A percentile compares a stretch with the other conserved stretches of the same genome.
Evolutionary conservation across 2,329 filamentous ascomycete genomes (phyloP).

Genomic region (Bipolaris oryzae): DNA sequence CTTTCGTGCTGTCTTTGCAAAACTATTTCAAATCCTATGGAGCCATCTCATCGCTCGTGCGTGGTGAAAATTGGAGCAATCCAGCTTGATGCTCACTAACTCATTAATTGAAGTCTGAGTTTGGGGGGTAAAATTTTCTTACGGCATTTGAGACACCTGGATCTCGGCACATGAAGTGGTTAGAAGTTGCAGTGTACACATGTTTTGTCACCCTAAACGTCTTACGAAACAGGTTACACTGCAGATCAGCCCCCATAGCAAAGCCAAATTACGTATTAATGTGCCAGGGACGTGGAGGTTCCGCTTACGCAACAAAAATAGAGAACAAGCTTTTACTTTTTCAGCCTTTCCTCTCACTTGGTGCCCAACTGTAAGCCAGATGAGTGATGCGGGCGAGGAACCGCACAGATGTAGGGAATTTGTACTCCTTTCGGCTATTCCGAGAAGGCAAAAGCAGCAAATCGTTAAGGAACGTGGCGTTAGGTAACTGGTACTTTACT

Average conservation of each 20-base stretch:
- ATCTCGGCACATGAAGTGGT: too few relatives aligned
- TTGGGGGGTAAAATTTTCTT: too few relatives aligned
- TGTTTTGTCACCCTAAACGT: not conserved
- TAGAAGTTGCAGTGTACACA: not conserved
- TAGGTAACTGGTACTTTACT: not conserved
- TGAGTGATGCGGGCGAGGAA: not conserved
- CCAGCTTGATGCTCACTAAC: too few relatives aligned
- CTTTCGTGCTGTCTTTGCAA: too few relatives aligned
- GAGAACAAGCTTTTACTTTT: not conserved
- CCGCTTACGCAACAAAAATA: slow-evolving; percentile 1
- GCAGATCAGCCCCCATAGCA: not conserved
- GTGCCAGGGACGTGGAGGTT: not conserved
- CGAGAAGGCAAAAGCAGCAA: not conserved
- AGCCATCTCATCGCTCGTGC: too few relatives aligned
- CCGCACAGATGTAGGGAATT: not conserved
- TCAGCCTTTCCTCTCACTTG: not conserved
- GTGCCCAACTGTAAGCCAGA: not conserved
- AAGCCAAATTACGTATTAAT: not conserved
- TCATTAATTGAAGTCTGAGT: too few relatives aligned
- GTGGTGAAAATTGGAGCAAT: too few relatives aligned
- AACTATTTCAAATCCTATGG: slow-evolving; percentile 32
- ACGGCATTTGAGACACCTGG: too few relatives aligned
- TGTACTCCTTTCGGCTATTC: not conserved
- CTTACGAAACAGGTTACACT: not conserved
- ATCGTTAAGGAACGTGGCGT: not conserved